Conservation (phyloP, 2,329 filamentous ascomycete species). For the Cercospora beticola region DNA sequence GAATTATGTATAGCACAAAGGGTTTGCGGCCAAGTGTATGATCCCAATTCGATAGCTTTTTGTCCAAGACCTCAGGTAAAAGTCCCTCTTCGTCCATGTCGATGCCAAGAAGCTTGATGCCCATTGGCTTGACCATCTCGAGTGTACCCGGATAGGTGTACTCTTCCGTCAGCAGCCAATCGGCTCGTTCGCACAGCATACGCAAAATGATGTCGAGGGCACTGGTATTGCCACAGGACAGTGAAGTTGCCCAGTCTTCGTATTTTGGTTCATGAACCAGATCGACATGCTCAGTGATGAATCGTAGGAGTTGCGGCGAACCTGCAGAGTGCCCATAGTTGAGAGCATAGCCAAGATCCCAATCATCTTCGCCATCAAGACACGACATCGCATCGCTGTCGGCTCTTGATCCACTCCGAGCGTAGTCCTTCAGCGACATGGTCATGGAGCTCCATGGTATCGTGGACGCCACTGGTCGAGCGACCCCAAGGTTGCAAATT, state of each 20-base stretch:
- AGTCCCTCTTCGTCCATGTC: conserved; percentile 36
- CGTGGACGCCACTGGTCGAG: conserved; percentile 16
- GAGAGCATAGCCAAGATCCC: conserved; percentile 31
- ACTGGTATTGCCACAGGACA: conserved; percentile 37
- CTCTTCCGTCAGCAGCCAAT: conserved; percentile 29
- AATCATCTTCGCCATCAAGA: conserved; percentile 17
- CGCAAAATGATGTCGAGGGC: conserved; percentile 36
- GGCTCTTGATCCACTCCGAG: neutral
- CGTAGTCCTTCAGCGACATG: conserved; percentile 1
- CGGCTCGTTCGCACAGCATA: conserved; percentile 33
- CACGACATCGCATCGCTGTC: conserved; percentile 4
- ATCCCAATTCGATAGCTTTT: conserved; percentile 32
- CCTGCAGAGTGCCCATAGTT: conserved; percentile 35
- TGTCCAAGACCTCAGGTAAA: conserved; percentile 30
- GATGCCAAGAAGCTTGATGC: conserved; percentile 30
- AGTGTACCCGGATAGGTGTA: conserved; percentile 35
- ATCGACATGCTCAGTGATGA: conserved; percentile 34
- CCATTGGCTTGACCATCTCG: conserved; percentile 30
- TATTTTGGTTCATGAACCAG: conserved; percentile 37
- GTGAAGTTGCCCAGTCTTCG: conserved; percentile 33
- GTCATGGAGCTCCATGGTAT: conserved; percentile 22
- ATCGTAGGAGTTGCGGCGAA: conserved; percentile 30
- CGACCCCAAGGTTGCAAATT: conserved; percentile 21
- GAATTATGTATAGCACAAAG: conserved; percentile 35
- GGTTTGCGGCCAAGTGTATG: conserved; percentile 25